Evolutionary conservation across 2,329 filamentous ascomycete species (phyloP).

Genomic region (Metarhizium humberi): DNA sequence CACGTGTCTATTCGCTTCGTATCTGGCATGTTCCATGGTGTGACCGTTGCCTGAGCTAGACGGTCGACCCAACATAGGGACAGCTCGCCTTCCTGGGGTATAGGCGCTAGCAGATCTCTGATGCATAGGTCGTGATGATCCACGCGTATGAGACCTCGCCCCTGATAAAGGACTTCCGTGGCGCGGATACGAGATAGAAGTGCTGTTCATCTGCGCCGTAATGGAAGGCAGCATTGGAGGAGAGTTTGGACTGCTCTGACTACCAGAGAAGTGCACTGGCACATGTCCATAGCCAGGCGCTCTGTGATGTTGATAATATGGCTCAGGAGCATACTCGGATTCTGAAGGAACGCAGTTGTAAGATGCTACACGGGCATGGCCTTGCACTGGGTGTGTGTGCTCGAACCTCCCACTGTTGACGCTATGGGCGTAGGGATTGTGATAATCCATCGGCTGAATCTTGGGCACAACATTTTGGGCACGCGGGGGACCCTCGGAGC

Average conservation of each 20-base stretch:
- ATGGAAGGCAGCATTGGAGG: constrained; percentile 16
- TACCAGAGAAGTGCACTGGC: background rate
- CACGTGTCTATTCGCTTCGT: background rate
- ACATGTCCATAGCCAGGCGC: background rate
- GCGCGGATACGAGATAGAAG: background rate
- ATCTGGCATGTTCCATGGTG: background rate
- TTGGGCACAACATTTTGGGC: constrained; percentile 14
- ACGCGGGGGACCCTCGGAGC: constrained; percentile 7
- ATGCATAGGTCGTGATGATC: constrained; percentile 11
- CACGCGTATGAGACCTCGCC: background rate
- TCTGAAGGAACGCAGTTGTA: background rate
- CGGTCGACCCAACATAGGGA: constrained; percentile 7
- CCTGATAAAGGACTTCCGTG: background rate
- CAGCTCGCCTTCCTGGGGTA: constrained; percentile 8
- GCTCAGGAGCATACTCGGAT: background rate
- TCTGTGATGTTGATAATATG: background rate
- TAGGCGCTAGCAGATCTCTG: constrained; percentile 15
- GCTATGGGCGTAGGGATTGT: constrained; percentile 1
- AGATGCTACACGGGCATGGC: constrained; percentile 3
- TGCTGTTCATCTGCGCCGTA: constrained; percentile 11
- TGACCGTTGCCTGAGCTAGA: constrained; percentile 11
- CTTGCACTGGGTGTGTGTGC: background rate
- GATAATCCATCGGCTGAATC: constrained; percentile 13
- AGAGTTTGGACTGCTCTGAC: constrained; percentile 2
- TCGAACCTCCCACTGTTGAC: background rate